These are phyloP conservation scores for Persicaria tinctoria DNA, from an alignment of 148 eudicot species.

Conservation along the genomic window DNA sequence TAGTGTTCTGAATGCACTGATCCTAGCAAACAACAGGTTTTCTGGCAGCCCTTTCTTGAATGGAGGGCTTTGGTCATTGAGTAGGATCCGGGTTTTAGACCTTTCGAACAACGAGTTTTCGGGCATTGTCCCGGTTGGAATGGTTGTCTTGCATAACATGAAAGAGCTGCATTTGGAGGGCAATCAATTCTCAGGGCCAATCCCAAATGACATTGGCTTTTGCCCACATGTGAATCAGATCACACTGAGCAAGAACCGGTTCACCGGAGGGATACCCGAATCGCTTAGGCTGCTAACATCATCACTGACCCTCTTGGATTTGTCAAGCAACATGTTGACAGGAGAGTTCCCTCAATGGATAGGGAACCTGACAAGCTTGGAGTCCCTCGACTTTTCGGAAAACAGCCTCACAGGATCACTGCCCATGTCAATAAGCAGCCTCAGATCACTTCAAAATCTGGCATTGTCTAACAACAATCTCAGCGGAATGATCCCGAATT, in stretches of 20 bases:
- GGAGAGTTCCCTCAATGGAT: constrained; percentile 77
- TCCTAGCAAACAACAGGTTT: constrained; percentile 64
- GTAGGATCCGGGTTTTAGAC: constrained; percentile 71
- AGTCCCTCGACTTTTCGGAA: constrained; percentile 53
- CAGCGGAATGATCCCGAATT: constrained; percentile 47
- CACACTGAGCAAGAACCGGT: constrained; percentile 48
- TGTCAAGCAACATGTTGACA: constrained; percentile 45
- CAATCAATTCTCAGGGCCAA: constrained; percentile 62
- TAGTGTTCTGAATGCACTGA: constrained; percentile 39
- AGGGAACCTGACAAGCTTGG: constrained; percentile 36
- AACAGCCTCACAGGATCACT: constrained; percentile 54
- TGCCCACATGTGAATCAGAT: constrained; percentile 62
- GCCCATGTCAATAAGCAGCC: constrained; percentile 48
- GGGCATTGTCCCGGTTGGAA: constrained; percentile 51
- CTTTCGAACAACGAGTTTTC: constrained; percentile 58
- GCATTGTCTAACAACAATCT: constrained; percentile 49
- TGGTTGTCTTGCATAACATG: constrained; percentile 48
- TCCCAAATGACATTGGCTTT: constrained; percentile 64
- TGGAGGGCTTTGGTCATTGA: constrained; percentile 46
- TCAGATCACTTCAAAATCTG: constrained; percentile 40
- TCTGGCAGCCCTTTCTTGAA: constrained; percentile 50
- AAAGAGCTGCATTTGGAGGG: constrained; percentile 54
- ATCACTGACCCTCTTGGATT: constrained; percentile 31
- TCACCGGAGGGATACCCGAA: constrained; percentile 48
- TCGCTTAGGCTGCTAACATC: constrained; percentile 39